Conservation (phyloP, 1,284 basidiomycete genomes). For the Cutaneotrichosporon cutaneum region DNA sequence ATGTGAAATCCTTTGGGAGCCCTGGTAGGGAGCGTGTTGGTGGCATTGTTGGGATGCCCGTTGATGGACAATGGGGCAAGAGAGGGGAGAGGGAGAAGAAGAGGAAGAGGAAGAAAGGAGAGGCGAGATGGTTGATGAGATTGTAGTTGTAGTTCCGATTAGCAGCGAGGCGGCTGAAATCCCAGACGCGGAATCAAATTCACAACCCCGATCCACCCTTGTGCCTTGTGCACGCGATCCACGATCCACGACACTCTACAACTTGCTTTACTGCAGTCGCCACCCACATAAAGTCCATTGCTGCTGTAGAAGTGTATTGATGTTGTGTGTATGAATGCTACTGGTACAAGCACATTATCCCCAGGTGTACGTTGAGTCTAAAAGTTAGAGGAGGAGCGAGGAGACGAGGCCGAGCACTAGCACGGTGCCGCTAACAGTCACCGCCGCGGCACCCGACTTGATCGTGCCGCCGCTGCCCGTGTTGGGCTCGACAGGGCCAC, state of each 20-base stretch:
- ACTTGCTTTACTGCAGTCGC: too few relatives aligned
- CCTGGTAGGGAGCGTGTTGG: conserved; percentile 38
- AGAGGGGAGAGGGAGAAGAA: background rate
- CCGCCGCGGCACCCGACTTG: background rate
- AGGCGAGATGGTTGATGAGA: conserved; percentile 1
- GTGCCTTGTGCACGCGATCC: background rate
- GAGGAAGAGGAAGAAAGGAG: background rate
- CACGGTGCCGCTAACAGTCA: background rate
- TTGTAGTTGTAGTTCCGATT: background rate
- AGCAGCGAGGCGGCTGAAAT: background rate
- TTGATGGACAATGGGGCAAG: background rate
- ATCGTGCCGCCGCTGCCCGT: background rate
- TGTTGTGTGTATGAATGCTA: background rate
- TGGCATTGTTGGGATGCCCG: conserved; percentile 15
- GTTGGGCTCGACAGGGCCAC: background rate
- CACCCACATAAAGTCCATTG: background rate
- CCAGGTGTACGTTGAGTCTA: background rate
- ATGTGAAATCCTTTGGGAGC: conserved; percentile 42
- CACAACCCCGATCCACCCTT: too few relatives aligned
- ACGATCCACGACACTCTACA: too few relatives aligned
- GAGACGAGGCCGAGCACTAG: background rate
- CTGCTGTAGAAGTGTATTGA: background rate
- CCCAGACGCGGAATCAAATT: background rate
- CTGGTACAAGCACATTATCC: background rate
- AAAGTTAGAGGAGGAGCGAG: background rate